These are phyloP conservation scores for Lentinula aciculospora DNA, from an alignment of 768 basidiomycete species.

Conservation along the genomic window DNA sequence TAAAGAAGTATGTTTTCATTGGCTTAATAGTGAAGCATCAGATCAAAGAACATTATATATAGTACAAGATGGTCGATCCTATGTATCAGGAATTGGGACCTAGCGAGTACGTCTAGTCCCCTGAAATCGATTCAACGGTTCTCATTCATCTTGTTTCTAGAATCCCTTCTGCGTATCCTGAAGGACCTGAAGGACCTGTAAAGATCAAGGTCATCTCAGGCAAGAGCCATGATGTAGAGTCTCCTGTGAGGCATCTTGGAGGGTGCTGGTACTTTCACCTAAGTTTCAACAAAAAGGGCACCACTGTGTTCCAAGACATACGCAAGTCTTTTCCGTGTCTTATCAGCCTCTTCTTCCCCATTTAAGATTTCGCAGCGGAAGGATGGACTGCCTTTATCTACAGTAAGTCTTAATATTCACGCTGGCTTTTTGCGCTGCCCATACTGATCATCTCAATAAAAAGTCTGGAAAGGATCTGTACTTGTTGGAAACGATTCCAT, in stretches of 20 bases:
- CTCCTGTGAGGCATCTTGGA: conserved; percentile 85
- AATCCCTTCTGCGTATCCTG: conserved; percentile 70
- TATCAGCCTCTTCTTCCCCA: background rate
- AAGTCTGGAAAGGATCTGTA: conserved; percentile 67
- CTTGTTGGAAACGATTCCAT: conserved; percentile 46
- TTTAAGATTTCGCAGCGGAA: conserved; percentile 35
- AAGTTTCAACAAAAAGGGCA: conserved; percentile 50
- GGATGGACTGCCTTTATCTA: conserved; percentile 92
- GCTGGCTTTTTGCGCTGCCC: no score
- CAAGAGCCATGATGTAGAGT: conserved; percentile 78
- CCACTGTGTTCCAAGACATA: conserved; percentile 71
- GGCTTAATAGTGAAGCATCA: conserved; percentile 14
- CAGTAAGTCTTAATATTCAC: conserved; percentile 36
- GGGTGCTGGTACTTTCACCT: conserved; percentile 94
- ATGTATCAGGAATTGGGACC: conserved; percentile 80
- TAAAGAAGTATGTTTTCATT: conserved; percentile 40
- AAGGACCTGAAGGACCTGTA: conserved; percentile 60
- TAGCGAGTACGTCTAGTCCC: conserved; percentile 36
- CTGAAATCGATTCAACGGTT: background rate
- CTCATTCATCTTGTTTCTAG: conserved; percentile 23
- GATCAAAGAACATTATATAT: conserved; percentile 19
- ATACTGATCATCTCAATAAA: no score
- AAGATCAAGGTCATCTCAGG: conserved; percentile 86
- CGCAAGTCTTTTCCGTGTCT: conserved; percentile 43
- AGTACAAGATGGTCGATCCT: conserved; percentile 83